Percentiles rank a stretch among this genome's conserved stretches.
These are phyloP conservation scores for Rhexocercosporidium sp. DNA, from an alignment of 2,329 filamentous ascomycete species.

Conservation along the genomic window DNA sequence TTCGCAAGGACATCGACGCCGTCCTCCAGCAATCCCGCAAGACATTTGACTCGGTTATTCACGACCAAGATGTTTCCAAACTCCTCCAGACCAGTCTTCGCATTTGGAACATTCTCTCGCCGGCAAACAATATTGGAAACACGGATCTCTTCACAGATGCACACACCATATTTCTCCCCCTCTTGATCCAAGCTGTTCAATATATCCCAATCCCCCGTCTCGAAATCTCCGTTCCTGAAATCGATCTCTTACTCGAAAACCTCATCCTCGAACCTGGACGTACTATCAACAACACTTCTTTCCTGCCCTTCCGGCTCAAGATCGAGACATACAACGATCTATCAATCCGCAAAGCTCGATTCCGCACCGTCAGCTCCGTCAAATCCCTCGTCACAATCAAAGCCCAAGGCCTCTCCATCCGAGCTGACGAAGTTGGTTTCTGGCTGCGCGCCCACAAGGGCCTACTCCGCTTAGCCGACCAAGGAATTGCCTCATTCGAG, in stretches of 20 bases:
- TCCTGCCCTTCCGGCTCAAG: slow-evolving; percentile 83
- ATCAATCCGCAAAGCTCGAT: slow-evolving; percentile 79
- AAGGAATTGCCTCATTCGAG: slow-evolving; percentile 84
- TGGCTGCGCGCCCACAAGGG: slow-evolving; percentile 83
- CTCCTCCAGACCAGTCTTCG: slow-evolving; percentile 70
- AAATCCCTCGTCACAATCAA: slow-evolving; percentile 78
- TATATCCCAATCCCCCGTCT: slow-evolving; percentile 88
- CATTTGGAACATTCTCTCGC: slow-evolving; percentile 73
- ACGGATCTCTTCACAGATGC: slow-evolving; percentile 75
- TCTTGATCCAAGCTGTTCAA: slow-evolving; percentile 78
- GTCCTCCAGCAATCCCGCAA: slow-evolving; percentile 71
- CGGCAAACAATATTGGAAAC: slow-evolving; percentile 67
- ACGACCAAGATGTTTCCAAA: slow-evolving; percentile 74
- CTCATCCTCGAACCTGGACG: slow-evolving; percentile 86
- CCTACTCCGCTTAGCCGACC: slow-evolving; percentile 75
- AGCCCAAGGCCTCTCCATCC: slow-evolving; percentile 80
- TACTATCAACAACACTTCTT: slow-evolving; percentile 85
- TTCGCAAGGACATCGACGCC: slow-evolving; percentile 75
- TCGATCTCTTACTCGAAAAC: slow-evolving; percentile 89
- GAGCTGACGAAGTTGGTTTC: slow-evolving; percentile 87
- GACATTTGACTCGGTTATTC: slow-evolving; percentile 70
- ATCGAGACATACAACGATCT: slow-evolving; percentile 86
- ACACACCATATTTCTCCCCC: slow-evolving; percentile 80
- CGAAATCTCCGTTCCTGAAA: slow-evolving; percentile 82
- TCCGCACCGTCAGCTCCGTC: slow-evolving; percentile 65